These are phyloP conservation scores for Sarcocystis neurona DNA, from an alignment of 169 alveolate species.

Conservation along the genomic window DNA sequence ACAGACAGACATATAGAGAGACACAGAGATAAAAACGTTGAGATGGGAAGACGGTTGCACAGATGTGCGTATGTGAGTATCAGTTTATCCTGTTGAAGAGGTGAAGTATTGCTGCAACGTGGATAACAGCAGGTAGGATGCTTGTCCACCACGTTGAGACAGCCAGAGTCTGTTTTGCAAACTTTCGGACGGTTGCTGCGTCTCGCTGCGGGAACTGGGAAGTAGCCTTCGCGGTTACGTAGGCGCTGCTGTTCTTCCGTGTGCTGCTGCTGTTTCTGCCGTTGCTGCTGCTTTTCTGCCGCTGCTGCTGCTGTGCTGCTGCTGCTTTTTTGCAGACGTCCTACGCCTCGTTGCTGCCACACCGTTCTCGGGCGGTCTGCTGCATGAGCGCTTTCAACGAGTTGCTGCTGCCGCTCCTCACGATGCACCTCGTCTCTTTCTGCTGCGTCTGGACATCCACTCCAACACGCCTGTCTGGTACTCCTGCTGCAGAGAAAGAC, in stretches of 20 bases:
- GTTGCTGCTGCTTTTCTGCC: not conserved
- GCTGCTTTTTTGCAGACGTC: not conserved
- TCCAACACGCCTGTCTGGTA: constrained; percentile 22
- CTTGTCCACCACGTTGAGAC: no score
- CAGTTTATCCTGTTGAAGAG: no score
- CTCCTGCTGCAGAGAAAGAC: not conserved
- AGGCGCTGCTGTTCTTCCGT: not conserved
- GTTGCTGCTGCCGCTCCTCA: not conserved
- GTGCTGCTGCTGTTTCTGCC: not conserved
- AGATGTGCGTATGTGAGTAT: no score
- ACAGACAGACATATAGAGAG: no score
- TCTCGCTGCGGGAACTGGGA: not conserved
- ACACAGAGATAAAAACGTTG: no score
- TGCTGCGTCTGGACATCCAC: constrained; percentile 8
- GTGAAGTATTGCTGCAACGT: no score
- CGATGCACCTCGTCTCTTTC: not conserved
- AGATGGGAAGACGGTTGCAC: no score
- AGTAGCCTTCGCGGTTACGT: not conserved
- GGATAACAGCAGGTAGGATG: no score
- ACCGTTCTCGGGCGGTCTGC: not conserved
- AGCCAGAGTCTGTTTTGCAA: no score
- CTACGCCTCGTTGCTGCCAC: not conserved
- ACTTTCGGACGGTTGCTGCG: no score
- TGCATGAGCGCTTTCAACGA: not conserved
- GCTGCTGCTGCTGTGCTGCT: not conserved